Conservation (phyloP, 371 early-diverging fungal genomes). For the Mucor indicus region DNA sequence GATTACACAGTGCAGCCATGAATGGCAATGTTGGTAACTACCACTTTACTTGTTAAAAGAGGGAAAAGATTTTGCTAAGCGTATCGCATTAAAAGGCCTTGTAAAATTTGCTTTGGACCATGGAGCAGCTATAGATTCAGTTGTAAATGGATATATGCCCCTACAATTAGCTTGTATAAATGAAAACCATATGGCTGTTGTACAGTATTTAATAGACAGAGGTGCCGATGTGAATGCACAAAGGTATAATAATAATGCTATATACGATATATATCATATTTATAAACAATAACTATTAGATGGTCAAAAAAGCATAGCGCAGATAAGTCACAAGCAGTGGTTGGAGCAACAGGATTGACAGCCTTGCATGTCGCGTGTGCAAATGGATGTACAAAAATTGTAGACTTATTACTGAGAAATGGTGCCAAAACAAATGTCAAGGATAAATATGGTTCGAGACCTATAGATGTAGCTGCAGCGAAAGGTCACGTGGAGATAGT, state of each 20-base stretch:
- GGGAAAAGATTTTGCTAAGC: background rate
- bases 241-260: constrained; percentile 27
- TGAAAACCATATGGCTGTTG: constrained; percentile 60
- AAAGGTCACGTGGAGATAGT: constrained; percentile 55
- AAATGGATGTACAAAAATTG: constrained; percentile 58
- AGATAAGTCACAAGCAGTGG: constrained; percentile 28
- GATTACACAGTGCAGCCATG: constrained; percentile 61
- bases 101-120: constrained; percentile 72
- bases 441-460: constrained; percentile 67
- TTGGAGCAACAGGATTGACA: constrained; percentile 59
- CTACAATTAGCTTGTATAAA: constrained; percentile 71
- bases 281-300: constrained; percentile 18
- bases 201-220: constrained; percentile 68
- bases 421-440: constrained; percentile 56
- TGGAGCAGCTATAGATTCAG: constrained; percentile 69
- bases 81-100: constrained; percentile 36
- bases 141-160: constrained; percentile 66
- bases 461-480: constrained; percentile 55
- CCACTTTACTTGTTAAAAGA: no score
- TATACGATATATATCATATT: background rate
- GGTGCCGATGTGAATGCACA: constrained; percentile 73
- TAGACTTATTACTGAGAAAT: constrained; percentile 58
- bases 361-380: constrained; percentile 78
- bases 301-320: constrained; percentile 26
- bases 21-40: constrained; percentile 62